Evolutionary conservation across 805 yeast species (phyloP).

Genomic region (Kuraishia capsulata): DNA sequence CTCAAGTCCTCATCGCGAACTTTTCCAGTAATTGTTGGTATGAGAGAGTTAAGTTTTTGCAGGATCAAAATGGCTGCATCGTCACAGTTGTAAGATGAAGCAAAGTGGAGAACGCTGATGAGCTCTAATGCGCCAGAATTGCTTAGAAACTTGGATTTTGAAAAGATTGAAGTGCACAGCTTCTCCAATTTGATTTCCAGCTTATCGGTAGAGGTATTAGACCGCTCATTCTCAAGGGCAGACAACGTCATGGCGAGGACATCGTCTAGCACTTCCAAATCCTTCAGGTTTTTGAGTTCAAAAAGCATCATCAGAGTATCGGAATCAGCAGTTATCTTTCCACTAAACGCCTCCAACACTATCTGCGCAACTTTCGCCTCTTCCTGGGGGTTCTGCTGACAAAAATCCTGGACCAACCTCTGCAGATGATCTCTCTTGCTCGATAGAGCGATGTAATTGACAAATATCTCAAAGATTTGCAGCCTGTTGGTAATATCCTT

Average conservation of each 20-base stretch:
- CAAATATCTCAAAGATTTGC: constrained; percentile 22
- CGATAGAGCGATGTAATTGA: constrained; percentile 21
- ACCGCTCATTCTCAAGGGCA: background rate
- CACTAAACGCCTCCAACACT: background rate
- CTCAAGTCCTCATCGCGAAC: constrained; percentile 17
- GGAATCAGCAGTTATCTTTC: background rate
- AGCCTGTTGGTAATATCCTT: constrained; percentile 13
- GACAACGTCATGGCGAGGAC: constrained; percentile 6
- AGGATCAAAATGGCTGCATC: constrained; percentile 12
- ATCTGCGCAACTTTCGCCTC: background rate
- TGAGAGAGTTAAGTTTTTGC: constrained; percentile 7
- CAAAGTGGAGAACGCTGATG: constrained; percentile 19
- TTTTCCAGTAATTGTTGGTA: constrained; percentile 3
- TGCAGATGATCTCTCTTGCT: constrained; percentile 14
- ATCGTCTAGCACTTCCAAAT: constrained; percentile 4
- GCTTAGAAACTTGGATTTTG: constrained; percentile 4
- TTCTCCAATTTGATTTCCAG: constrained; percentile 11
- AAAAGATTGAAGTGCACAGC: constrained; percentile 11
- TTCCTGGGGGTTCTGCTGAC: constrained; percentile 13
- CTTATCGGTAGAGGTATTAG: constrained; percentile 8
- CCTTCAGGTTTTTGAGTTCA: background rate
- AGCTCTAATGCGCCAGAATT: constrained; percentile 7
- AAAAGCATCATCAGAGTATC: background rate
- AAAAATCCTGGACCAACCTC: constrained; percentile 17
- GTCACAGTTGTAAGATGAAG: constrained; percentile 17